Evolutionary conservation across 2,329 filamentous ascomycete species (phyloP).

Genomic region (Zopfia rhizophila): DNA sequence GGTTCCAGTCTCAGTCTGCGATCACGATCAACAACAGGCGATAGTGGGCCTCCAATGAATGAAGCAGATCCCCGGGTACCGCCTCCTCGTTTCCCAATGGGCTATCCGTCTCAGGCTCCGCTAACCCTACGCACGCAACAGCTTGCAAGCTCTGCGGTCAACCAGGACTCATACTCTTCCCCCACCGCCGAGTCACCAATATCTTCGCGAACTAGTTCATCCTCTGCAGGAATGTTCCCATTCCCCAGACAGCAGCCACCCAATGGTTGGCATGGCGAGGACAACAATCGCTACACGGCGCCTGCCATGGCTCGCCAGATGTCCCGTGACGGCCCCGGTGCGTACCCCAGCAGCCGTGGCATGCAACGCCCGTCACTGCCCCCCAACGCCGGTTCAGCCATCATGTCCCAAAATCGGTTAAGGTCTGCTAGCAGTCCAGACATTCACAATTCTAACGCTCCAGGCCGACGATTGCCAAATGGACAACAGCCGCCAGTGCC

Average conservation of each 20-base stretch:
- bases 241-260: constrained; percentile 81
- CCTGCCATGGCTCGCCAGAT: constrained; percentile 81
- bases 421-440: constrained; percentile 96
- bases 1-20: constrained; percentile 79
- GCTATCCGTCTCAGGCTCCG: constrained; percentile 59
- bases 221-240: constrained; percentile 78
- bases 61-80: constrained; percentile 64
- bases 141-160: constrained; percentile 66
- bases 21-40: constrained; percentile 78
- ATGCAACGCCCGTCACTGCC: constrained; percentile 81
- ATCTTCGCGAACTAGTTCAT: constrained; percentile 77
- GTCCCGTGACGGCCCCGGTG: constrained; percentile 76
- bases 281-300: constrained; percentile 84
- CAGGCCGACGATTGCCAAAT: constrained; percentile 67
- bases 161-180: constrained; percentile 95
- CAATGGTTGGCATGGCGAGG: constrained; percentile 74
- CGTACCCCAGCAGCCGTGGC: constrained; percentile 72
- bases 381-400: constrained; percentile 65
- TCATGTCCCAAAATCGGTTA: constrained; percentile 73
- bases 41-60: constrained; percentile 66
- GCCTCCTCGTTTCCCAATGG: constrained; percentile 77
- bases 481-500: constrained; percentile 51
- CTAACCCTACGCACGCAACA: constrained; percentile 77
- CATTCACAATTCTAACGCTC: constrained; percentile 77
- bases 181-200: constrained; percentile 82